phyloP scores from a whole-genome alignment of 1,284 basidiomycete species.

The Amylostereum areolatum region DNA sequence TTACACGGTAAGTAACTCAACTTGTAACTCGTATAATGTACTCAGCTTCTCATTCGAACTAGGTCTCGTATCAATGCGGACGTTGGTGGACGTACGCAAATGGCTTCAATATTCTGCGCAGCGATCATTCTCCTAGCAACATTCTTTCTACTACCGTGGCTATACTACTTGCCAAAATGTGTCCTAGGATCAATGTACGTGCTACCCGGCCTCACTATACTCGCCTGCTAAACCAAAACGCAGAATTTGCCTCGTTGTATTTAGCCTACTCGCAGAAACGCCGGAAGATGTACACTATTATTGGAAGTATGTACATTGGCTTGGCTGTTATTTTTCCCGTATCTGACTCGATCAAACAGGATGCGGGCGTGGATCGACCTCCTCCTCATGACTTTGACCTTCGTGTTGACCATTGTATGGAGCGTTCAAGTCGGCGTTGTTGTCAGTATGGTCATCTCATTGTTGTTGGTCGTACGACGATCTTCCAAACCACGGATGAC shows the following conservation, averaged over 20 bases:
- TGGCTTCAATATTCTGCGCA: conserved; percentile 80
- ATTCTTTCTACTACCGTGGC: conserved; percentile 78
- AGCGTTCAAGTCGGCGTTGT: conserved; percentile 82
- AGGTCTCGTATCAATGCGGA: conserved; percentile 84
- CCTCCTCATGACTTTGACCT: conserved; percentile 78
- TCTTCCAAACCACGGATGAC: conserved; percentile 75
- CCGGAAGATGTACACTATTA: conserved; percentile 85
- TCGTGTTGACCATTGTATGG: conserved; percentile 75
- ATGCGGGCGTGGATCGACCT: conserved; percentile 89
- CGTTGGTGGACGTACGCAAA: conserved; percentile 82
- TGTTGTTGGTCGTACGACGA: conserved; percentile 83
- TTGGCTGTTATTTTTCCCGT: conserved; percentile 3
- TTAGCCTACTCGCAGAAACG: conserved; percentile 77
- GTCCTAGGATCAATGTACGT: conserved; percentile 75
- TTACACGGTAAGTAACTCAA: conserved; percentile 56
- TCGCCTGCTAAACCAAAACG: conserved; percentile 4
- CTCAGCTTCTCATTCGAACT: neutral
- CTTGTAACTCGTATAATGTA: conserved; percentile 1
- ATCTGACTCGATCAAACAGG: conserved; percentile 28
- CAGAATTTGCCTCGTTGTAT: conserved; percentile 80
- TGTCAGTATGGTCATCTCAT: conserved; percentile 77
- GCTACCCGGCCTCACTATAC: neutral
- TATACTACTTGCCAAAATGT: conserved; percentile 77
- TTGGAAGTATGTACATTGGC: conserved; percentile 53
- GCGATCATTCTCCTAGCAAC: conserved; percentile 73